phyloP scores from a whole-genome alignment of 805 yeast genomes.

The Cyberlindnera euphorbiae region DNA sequence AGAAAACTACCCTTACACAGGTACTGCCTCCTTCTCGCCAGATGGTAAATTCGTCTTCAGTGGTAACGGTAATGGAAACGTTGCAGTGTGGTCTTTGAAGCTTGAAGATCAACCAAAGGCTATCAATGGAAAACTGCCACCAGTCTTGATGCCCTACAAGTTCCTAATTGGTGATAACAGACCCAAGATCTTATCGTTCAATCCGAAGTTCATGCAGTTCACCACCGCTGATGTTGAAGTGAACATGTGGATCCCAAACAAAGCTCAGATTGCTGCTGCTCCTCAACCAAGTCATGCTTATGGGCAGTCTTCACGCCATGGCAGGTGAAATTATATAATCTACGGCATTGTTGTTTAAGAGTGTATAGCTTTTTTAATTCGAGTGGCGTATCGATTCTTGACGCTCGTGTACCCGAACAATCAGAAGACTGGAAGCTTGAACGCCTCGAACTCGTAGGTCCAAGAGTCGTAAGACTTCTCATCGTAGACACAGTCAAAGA shows the following conservation, averaged over 20 bases:
- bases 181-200: constrained; percentile 36
- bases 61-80: constrained; percentile 49
- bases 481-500: constrained; percentile 1
- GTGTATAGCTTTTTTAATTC: too few relatives aligned
- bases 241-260: constrained; percentile 24
- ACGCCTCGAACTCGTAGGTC: constrained; percentile 2
- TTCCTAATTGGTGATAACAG: constrained; percentile 27
- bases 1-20: constrained; percentile 43
- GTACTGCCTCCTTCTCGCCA: constrained; percentile 57
- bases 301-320: too few relatives aligned
- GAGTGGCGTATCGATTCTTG: too few relatives aligned
- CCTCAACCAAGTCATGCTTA: too few relatives aligned
- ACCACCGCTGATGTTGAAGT: constrained; percentile 20
- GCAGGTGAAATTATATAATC: background rate
- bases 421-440: constrained; percentile 2
- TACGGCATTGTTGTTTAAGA: too few relatives aligned
- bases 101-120: constrained; percentile 19
- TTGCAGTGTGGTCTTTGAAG: constrained; percentile 49
- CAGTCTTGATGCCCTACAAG: constrained; percentile 18
- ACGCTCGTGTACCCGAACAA: too few relatives aligned
- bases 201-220: constrained; percentile 33
- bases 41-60: constrained; percentile 61
- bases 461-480: constrained; percentile 1
- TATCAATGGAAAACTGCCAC: constrained; percentile 21
- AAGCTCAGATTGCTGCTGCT: background rate